Percentiles rank a stretch among this genome's conserved stretches.
Evolutionary conservation across 805 yeast species (phyloP).

Genomic region (Candida dajiaensis): DNA sequence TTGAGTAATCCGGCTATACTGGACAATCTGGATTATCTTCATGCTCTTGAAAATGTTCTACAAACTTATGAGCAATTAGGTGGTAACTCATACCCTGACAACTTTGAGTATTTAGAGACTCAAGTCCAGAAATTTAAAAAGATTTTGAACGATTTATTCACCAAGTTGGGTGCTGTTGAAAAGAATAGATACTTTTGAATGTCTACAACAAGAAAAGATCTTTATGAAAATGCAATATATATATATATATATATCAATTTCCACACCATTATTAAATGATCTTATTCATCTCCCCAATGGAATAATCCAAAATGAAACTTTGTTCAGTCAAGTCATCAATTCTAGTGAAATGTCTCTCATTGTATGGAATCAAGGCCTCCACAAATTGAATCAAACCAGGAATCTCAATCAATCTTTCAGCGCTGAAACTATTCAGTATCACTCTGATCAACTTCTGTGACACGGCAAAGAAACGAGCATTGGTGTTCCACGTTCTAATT

Average conservation of each 20-base stretch:
- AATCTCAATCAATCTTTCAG: constrained; percentile 53
- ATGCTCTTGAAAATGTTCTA: neutral
- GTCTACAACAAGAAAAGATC: neutral
- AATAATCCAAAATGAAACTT: constrained; percentile 79
- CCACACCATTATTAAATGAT: too few relatives aligned
- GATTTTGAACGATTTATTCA: neutral
- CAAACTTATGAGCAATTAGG: neutral
- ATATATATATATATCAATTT: neutral
- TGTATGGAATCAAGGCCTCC: constrained; percentile 81
- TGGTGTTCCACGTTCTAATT: constrained; percentile 93
- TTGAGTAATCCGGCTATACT: neutral
- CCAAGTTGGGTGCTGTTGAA: neutral
- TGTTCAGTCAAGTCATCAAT: constrained; percentile 78
- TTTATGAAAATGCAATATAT: neutral
- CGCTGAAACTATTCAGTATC: constrained; percentile 47
- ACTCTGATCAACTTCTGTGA: constrained; percentile 75
- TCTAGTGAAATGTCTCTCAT: constrained; percentile 76
- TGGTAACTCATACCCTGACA: neutral
- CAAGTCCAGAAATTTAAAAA: neutral
- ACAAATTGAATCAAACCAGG: constrained; percentile 63
- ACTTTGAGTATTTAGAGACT: neutral
- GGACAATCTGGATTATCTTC: neutral
- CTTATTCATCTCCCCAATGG: constrained; percentile 69
- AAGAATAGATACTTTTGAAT: neutral
- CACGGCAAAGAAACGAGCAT: constrained; percentile 69